phyloP scores from a whole-genome alignment of 495 filamentous ascomycete species.

The Penicillium fimorum region DNA sequence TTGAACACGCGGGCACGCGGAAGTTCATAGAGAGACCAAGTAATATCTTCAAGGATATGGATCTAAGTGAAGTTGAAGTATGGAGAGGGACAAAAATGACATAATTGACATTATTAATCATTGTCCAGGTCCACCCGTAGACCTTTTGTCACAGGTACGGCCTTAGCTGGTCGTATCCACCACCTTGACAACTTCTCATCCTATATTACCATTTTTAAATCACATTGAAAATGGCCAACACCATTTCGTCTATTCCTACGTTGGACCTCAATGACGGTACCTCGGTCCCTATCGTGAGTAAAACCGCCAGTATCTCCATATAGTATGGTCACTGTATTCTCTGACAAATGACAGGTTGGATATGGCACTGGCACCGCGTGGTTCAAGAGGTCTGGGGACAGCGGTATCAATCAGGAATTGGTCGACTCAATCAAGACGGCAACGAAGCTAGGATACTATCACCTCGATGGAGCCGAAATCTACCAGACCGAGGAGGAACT shows the following conservation, averaged over 20 bases:
- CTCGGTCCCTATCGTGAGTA: conserved; percentile 66
- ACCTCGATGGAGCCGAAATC: conserved; percentile 80
- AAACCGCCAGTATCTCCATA: neutral
- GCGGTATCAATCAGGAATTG: conserved; percentile 34
- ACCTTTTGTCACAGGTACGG: too few relatives aligned
- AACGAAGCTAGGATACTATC: conserved; percentile 67
- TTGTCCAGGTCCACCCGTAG: neutral
- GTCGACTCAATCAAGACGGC: conserved; percentile 65
- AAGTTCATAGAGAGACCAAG: conserved; percentile 14
- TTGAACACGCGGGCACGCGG: conserved; percentile 3
- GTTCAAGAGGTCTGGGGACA: conserved; percentile 50
- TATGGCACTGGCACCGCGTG: conserved; percentile 70
- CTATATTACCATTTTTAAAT: neutral
- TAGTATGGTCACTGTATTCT: neutral
- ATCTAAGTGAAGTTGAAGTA: neutral
- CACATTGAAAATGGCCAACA: conserved; percentile 17
- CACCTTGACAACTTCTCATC: neutral
- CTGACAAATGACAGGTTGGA: conserved; percentile 53
- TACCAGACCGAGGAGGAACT: conserved; percentile 80
- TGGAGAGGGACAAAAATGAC: conserved; percentile 15
- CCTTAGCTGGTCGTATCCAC: neutral
- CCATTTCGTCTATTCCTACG: conserved; percentile 36
- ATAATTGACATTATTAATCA: conserved; percentile 27
- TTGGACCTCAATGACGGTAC: conserved; percentile 71
- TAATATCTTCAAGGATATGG: neutral